phyloP scores from a whole-genome alignment of 148 eudicot genomes.

The Vaccinium corymbosum region DNA sequence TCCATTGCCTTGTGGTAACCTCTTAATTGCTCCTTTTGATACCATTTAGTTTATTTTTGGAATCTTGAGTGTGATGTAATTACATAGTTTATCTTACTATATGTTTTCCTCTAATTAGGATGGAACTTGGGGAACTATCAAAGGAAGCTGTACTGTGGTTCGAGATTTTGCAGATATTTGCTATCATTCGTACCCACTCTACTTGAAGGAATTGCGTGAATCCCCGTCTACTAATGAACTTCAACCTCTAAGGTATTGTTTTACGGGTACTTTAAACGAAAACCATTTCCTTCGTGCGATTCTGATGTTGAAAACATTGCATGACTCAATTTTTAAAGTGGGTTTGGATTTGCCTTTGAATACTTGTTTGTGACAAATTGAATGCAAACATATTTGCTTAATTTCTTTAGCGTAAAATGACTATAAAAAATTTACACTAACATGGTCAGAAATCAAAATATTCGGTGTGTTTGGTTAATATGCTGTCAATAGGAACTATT shows the following conservation, averaged over 20 bases:
- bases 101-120: slow-evolving; percentile 43
- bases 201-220: slow-evolving; percentile 71
- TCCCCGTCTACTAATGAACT: slow-evolving; percentile 44
- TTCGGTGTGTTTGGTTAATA: not conserved
- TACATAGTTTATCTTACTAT: not conserved
- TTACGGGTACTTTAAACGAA: not conserved
- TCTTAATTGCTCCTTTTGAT: not conserved
- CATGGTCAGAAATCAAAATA: not conserved
- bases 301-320: not conserved
- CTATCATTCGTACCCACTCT: slow-evolving; percentile 70
- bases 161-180: slow-evolving; percentile 87
- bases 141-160: slow-evolving; percentile 84
- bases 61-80: not conserved
- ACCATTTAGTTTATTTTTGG: not conserved
- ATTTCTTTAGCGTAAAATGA: not conserved
- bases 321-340: not conserved
- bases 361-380: not conserved
- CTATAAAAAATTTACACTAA: not conserved
- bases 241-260: slow-evolving; percentile 77
- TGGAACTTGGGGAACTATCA: slow-evolving; percentile 85
- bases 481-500: not conserved
- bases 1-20: slow-evolving; percentile 80
- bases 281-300: not conserved
- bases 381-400: not conserved
- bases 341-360: not conserved